A percentile compares a stretch with the other conserved stretches of the same genome.
These are phyloP conservation scores for Trypanosomatidae sp. DNA, from an alignment of 208 protist genomes.

Conservation along the genomic window DNA sequence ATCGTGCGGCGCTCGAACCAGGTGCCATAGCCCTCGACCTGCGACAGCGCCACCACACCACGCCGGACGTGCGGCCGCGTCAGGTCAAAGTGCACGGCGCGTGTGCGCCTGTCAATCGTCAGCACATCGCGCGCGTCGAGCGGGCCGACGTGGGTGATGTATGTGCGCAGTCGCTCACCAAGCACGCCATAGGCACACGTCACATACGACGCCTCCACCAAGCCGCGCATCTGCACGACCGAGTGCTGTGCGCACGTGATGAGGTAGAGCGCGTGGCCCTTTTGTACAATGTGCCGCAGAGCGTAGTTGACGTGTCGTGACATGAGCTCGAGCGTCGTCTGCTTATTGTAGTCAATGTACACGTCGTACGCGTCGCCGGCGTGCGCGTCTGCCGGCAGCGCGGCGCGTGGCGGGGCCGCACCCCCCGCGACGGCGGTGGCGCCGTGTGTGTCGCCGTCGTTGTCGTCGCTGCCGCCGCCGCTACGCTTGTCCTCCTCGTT, in stretches of 20 bases:
- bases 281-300: conserved; percentile 76
- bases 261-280: conserved; percentile 78
- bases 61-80: conserved; percentile 26
- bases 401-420: too few species aligned
- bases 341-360: conserved; percentile 68
- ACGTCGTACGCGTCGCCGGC: conserved; percentile 15
- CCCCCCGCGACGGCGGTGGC: not conserved
- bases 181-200: conserved; percentile 63
- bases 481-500: not conserved
- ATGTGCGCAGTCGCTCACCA: conserved; percentile 66
- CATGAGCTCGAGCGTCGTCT: conserved; percentile 54
- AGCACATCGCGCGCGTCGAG: conserved; percentile 57
- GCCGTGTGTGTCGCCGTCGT: not conserved
- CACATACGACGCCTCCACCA: conserved; percentile 78
- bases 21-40: conserved; percentile 72
- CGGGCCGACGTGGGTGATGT: conserved; percentile 68
- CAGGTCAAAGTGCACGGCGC: conserved; percentile 31
- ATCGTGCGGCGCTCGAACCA: conserved; percentile 84
- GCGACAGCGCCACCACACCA: conserved; percentile 67
- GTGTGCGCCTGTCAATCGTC: conserved; percentile 19
- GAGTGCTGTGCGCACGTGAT: conserved; percentile 67
- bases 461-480: not conserved
- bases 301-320: conserved; percentile 69
- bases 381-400: too few species aligned
- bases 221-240: conserved; percentile 47